Conservation (phyloP, 495 filamentous ascomycete genomes). For the Bacidia rubella region DNA sequence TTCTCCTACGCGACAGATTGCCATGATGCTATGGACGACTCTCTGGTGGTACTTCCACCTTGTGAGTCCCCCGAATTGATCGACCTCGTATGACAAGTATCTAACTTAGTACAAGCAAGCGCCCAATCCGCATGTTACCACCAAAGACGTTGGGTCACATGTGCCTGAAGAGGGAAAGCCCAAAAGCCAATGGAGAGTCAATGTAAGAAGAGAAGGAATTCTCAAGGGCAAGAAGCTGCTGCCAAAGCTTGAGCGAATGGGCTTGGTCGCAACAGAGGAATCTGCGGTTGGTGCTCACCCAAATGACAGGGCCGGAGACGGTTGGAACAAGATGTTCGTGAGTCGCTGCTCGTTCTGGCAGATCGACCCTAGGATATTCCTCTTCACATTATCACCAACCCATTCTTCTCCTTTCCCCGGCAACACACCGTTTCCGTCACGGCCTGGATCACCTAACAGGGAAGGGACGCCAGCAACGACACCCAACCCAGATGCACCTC, state of each 20-base stretch:
- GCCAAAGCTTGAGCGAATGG: slow-evolving; percentile 90
- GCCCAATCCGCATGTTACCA: slow-evolving; percentile 41
- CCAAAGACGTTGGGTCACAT: slow-evolving; percentile 39
- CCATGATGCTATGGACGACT: slow-evolving; percentile 92
- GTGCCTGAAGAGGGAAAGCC: slow-evolving; percentile 60
- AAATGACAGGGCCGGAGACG: slow-evolving; percentile 45
- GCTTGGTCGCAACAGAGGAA: slow-evolving; percentile 61
- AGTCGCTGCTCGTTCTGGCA: slow-evolving; percentile 82
- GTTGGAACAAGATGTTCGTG: slow-evolving; percentile 73
- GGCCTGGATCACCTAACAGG: slow-evolving; percentile 47
- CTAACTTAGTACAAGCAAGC: slow-evolving; percentile 25
- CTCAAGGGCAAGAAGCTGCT: slow-evolving; percentile 68
- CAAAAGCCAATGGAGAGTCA: slow-evolving; percentile 75
- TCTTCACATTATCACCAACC: slow-evolving; percentile 68
- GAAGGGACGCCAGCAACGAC: slow-evolving; percentile 24
- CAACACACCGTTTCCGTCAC: slow-evolving; percentile 39
- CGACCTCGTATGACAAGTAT: background rate
- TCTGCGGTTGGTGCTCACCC: slow-evolving; percentile 55
- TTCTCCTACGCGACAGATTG: slow-evolving; percentile 74
- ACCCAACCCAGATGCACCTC: slow-evolving; percentile 19
- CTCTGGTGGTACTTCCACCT: slow-evolving; percentile 97
- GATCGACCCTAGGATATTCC: slow-evolving; percentile 69
- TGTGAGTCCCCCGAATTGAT: slow-evolving; percentile 12
- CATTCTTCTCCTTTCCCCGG: slow-evolving; percentile 40
- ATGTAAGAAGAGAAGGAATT: slow-evolving; percentile 73